Percentiles rank a stretch among this genome's conserved stretches.
Evolutionary conservation across 2,329 filamentous ascomycete species (phyloP).

Genomic region (Claviceps sp.): DNA sequence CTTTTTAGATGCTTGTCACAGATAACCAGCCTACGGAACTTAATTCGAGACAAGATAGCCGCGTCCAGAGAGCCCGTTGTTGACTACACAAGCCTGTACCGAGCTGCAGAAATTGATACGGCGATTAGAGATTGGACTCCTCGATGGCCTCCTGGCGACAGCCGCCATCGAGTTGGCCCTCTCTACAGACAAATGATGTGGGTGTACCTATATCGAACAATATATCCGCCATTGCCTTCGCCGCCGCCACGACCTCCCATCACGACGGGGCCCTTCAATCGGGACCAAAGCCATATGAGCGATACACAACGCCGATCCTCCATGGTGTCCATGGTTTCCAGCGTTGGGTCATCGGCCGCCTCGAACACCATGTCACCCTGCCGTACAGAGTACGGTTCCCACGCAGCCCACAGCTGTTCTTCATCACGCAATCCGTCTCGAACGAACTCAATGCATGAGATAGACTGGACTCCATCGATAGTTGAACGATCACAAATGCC

Average conservation of each 20-base stretch:
- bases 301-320: constrained; percentile 18
- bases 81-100: constrained; percentile 59
- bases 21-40: constrained; percentile 65
- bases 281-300: constrained; percentile 10
- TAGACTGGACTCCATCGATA: constrained; percentile 13
- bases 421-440: constrained; percentile 23
- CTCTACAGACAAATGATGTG: constrained; percentile 55
- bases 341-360: constrained; percentile 8
- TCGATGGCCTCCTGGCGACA: constrained; percentile 42
- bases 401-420: constrained; percentile 17
- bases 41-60: constrained; percentile 54
- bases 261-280: constrained; percentile 13
- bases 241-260: constrained; percentile 19
- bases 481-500: constrained; percentile 9
- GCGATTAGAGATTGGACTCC: constrained; percentile 65
- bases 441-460: constrained; percentile 28
- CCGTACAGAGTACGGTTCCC: not conserved
- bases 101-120: constrained; percentile 62
- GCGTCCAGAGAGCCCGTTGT: constrained; percentile 51
- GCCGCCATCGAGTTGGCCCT: constrained; percentile 39
- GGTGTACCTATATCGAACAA: constrained; percentile 49
- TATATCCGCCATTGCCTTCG: constrained; percentile 39
- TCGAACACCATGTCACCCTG: not conserved
- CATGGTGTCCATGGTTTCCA: constrained; percentile 24
- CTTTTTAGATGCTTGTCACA: constrained; percentile 67